Conservation (phyloP, 306 rosid genomes). For the Luffa aegyptiaca region DNA sequence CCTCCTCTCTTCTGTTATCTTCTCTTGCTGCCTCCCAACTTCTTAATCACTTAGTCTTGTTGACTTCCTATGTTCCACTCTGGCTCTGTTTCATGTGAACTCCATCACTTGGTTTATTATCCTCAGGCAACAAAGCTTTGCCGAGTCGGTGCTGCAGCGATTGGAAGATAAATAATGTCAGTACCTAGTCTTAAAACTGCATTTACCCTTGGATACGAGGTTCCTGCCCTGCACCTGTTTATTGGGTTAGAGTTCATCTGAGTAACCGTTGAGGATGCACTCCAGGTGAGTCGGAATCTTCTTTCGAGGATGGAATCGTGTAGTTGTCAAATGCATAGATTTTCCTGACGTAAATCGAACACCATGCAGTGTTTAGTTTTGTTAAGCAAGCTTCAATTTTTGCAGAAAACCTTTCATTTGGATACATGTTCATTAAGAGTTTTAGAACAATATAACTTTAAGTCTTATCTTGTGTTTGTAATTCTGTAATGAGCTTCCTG, state of each 20-base stretch:
- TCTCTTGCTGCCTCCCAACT: too few species aligned
- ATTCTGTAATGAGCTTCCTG: not conserved
- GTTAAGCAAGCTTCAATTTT: not conserved
- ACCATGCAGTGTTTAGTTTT: not conserved
- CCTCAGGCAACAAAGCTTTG: slow-evolving; percentile 85
- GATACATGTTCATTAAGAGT: not conserved
- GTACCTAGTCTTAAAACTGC: not conserved
- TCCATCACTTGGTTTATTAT: slow-evolving; percentile 10
- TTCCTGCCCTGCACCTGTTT: not conserved
- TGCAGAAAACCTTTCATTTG: not conserved
- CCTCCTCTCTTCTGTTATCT: not conserved
- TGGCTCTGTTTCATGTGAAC: not conserved
- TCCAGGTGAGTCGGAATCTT: not conserved
- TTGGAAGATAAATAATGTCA: slow-evolving; percentile 56
- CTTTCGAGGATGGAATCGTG: not conserved
- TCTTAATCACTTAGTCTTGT: not conserved
- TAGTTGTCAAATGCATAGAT: not conserved
- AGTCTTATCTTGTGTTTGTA: not conserved
- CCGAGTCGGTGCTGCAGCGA: slow-evolving; percentile 65
- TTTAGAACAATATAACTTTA: not conserved
- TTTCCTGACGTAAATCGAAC: not conserved
- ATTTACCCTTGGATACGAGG: not conserved
- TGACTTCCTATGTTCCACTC: not conserved
- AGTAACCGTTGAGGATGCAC: not conserved
- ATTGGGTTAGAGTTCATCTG: not conserved